Evolutionary conservation across 805 yeast genomes (phyloP).

Genomic region (Candida boidinii): DNA sequence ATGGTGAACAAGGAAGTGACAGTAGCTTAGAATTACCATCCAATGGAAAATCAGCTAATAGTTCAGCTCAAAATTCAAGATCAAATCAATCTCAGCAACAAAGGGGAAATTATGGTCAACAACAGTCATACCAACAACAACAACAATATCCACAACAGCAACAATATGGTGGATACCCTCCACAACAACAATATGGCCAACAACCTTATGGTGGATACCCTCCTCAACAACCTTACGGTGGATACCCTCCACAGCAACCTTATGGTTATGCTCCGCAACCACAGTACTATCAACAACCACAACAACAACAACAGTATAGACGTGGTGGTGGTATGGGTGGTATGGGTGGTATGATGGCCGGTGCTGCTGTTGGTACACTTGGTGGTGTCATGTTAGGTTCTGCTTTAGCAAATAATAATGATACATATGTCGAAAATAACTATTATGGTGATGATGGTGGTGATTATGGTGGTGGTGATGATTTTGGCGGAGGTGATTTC

Average conservation of each 20-base stretch:
- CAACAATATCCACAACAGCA: conserved; percentile 8
- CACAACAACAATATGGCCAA: conserved; percentile 7
- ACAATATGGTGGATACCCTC: conserved; percentile 4
- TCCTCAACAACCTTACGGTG: conserved; percentile 10
- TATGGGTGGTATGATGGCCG: conserved; percentile 21
- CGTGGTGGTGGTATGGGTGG: conserved; percentile 17
- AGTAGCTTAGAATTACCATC: conserved; percentile 4
- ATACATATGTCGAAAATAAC: no score
- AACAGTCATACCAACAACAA: conserved; percentile 8
- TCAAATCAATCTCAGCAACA: not conserved
- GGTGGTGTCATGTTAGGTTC: conserved; percentile 21
- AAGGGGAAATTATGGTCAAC: conserved; percentile 1
- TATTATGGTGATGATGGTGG: conserved; percentile 9
- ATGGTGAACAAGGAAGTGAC: not conserved
- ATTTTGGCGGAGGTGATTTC: conserved; percentile 17
- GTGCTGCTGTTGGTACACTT: conserved; percentile 24
- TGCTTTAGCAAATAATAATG: conserved; percentile 7
- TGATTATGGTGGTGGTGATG: conserved; percentile 7
- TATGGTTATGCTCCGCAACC: conserved; percentile 12
- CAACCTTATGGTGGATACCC: conserved; percentile 11
- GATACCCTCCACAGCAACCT: conserved; percentile 12
- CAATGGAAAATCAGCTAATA: conserved; percentile 1
- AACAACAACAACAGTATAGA: conserved; percentile 11
- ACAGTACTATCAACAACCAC: conserved; percentile 11
- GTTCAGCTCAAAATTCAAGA: no score